Evolutionary conservation across 2,329 filamentous ascomycete species (phyloP), one percentile per base, ranked within the genome.

Genomic region (Phoma sp.): DNA sequence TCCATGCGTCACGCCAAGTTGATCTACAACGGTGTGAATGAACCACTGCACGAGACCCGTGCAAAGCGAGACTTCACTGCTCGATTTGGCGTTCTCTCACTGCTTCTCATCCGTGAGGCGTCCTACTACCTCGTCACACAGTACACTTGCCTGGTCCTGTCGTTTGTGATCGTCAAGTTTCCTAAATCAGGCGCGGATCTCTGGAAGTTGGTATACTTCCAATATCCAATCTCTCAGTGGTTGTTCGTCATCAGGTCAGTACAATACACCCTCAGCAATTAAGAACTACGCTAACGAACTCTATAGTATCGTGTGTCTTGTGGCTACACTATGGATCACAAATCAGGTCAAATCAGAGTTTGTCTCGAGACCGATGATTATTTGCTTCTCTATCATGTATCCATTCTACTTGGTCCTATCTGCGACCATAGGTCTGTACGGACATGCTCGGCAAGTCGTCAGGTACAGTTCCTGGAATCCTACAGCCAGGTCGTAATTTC

Each of bases 51-150:
- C 38, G 52, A 61, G 13, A 53, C 60, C 18, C 6, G 9, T 1
- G 41, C 45, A 24, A 72, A 73, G 45, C 73, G 79, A 1, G 70
- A 54, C 25, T 66, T 74, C 37, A 73, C 63, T 11, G 64, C 68
- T 1, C 75, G 79, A 6, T 77, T 79, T 42, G 79, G 79, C 9
- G 66, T 81, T 4, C 55, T 80, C 2, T 80, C 78, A 0, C 63
- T 81, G 4, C 72, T 81, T 1, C 65, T 78, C 18, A 75, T 80
- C 29, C 76, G 79, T 24, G 79, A 81, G 57, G 64, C 74, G 36
- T 78, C 74, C 44, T 81, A 81, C 58, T 81, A 81, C 48, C 72
- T 81, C 11, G 77, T 81, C 38, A 79, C 78, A 2, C 78, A 80
- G 58, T 80, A 80, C 62, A 76, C 74, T 2, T 80, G 78, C 59